Conservation (phyloP, 768 basidiomycete genomes). For the Rhodocollybia butyracea region DNA sequence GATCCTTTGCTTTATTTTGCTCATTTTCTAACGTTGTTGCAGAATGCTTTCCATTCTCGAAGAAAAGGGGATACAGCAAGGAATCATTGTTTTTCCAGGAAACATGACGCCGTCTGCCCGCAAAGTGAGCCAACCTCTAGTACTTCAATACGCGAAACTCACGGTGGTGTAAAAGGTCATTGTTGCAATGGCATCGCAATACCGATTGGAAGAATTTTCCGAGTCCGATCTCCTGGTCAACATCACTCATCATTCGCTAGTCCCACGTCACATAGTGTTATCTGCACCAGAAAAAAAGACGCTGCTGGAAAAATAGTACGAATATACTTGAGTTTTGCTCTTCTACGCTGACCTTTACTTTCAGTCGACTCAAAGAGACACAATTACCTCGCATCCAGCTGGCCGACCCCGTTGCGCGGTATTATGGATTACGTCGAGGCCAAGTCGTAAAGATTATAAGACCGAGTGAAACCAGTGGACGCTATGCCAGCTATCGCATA, state of each 20-base stretch:
- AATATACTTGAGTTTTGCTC: slow-evolving; percentile 16
- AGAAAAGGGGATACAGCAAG: slow-evolving; percentile 84
- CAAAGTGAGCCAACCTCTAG: slow-evolving; percentile 54
- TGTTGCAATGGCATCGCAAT: slow-evolving; percentile 82
- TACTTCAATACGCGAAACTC: slow-evolving; percentile 5
- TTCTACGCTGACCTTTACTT: slow-evolving; percentile 8
- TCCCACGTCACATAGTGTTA: slow-evolving; percentile 90
- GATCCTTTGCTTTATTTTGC: not conserved
- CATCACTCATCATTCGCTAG: slow-evolving; percentile 93
- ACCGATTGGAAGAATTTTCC: slow-evolving; percentile 92
- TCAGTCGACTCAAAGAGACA: slow-evolving; percentile 94
- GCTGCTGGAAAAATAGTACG: slow-evolving; percentile 91
- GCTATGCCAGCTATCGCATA: slow-evolving; percentile 90
- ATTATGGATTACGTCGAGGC: slow-evolving; percentile 92
- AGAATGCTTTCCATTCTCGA: slow-evolving; percentile 90
- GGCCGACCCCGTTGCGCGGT: slow-evolving; percentile 95
- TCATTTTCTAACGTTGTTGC: slow-evolving; percentile 6
- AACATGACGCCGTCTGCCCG: slow-evolving; percentile 96
- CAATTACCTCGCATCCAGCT: slow-evolving; percentile 96
- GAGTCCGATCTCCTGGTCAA: slow-evolving; percentile 96
- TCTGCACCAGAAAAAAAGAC: slow-evolving; percentile 81
- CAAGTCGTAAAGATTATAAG: slow-evolving; percentile 98
- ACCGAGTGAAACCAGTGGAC: slow-evolving; percentile 94
- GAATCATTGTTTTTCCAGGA: slow-evolving; percentile 93
- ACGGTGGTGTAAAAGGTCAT: slow-evolving; percentile 62